Conservation (phyloP, 768 basidiomycete genomes). For the Nidularia sp. region DNA sequence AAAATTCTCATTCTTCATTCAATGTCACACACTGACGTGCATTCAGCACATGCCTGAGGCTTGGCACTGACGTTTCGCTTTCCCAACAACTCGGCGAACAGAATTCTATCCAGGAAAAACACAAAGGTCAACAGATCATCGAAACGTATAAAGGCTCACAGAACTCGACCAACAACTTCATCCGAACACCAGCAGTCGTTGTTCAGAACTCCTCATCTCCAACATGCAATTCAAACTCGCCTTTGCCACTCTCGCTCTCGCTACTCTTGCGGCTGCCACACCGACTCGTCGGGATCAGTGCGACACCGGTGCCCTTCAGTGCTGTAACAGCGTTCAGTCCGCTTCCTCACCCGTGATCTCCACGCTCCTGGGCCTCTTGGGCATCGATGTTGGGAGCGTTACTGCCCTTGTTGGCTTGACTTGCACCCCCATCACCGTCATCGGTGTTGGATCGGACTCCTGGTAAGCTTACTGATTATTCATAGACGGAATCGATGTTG, state of each 20-base stretch:
- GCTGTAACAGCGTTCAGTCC: background rate
- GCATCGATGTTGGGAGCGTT: background rate
- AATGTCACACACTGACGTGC: too few species aligned
- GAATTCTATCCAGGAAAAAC: too few species aligned
- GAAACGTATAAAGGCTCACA: too few species aligned
- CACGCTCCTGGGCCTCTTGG: background rate
- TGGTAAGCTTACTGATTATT: background rate
- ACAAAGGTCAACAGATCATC: too few species aligned
- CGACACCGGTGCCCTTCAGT: background rate
- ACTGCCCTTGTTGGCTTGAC: background rate
- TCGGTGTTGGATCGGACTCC: background rate
- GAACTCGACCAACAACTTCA: background rate
- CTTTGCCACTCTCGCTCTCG: slow-evolving; percentile 1
- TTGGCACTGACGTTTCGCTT: too few species aligned
- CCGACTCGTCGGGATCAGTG: background rate
- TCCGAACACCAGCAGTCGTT: background rate
- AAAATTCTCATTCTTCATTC: too few species aligned
- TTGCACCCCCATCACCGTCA: background rate
- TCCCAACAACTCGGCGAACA: too few species aligned
- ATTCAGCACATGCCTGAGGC: too few species aligned
- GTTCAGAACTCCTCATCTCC: background rate
- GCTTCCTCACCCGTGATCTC: background rate
- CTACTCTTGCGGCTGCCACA: slow-evolving; percentile 4
- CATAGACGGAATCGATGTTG: background rate
- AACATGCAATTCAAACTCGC: slow-evolving; percentile 5